Evolutionary conservation across 1,284 basidiomycete genomes (phyloP), one percentile per base, ranked within the genome.

Genomic region (Blastosporella zonata): DNA sequence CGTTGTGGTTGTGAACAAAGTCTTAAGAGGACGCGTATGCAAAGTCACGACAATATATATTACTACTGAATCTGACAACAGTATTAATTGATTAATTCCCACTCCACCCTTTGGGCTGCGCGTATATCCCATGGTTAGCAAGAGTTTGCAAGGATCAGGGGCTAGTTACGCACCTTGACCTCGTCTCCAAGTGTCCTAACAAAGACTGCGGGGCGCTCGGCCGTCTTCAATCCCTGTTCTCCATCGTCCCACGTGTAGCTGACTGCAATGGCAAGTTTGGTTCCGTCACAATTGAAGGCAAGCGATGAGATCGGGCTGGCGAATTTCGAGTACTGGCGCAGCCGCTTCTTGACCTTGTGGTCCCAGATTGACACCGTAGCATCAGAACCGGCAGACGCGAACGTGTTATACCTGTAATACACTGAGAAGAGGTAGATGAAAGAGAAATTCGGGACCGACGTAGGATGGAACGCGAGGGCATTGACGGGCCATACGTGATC

Each of bases 401-500:
- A 98, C 0, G 96, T 97, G 64, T 94, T 96, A 70, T 90, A 88
- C 15, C 89, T 92, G 56, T 10, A 39, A 49, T 22, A 23, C 33
- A 6, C 47, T 47, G n/a, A 47, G 13, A 22, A 17, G 17, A 20
- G 17, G 41, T 10, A 45, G 12, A 47, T 28, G 23, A 9, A 37
- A 21, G 23, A 43, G 22, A 20, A 59, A 13, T 31, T 12, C 2
- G 27, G 31, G 5, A 39, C 84, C 55, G 63, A 93, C 79, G 79
- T 72, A 0, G 96, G 93, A 61, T 98, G 93, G 73, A 98, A 99
- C 0, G 92, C 92, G 25, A 99, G 78, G 0, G 90, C 82, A 62
- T 98, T 97, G 55, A 99, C 95, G 0, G 96, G 94, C 82, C 93
- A 99, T n/a, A 98, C 94, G 55, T 94, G 90, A 64, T 99, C 97